Evolutionary conservation across 805 yeast genomes (phyloP).

Genomic region (Wickerhamomyces xylosicus): DNA sequence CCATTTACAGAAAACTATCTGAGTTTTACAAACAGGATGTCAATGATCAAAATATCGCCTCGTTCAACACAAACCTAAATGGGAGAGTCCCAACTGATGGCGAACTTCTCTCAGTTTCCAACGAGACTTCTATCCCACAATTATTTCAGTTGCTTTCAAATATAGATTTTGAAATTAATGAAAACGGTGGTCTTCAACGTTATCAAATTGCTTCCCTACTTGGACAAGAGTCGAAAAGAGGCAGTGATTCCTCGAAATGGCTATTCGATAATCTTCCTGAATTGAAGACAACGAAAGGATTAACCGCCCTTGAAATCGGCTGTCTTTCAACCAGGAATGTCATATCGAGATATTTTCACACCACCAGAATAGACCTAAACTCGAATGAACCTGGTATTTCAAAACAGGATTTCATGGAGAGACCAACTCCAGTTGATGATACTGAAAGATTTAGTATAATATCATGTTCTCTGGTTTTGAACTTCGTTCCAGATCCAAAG

Average conservation of each 20-base stretch:
- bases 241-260: slow-evolving; percentile 86
- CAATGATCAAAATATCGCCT: slow-evolving; percentile 16
- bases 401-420: slow-evolving; percentile 78
- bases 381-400: slow-evolving; percentile 65
- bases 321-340: slow-evolving; percentile 59
- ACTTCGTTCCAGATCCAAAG: slow-evolving; percentile 69
- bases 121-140: slow-evolving; percentile 7
- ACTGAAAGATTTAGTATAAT: slow-evolving; percentile 49
- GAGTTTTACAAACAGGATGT: slow-evolving; percentile 11
- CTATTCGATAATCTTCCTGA: slow-evolving; percentile 63
- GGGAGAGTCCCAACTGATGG: slow-evolving; percentile 9
- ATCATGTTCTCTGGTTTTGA: slow-evolving; percentile 80
- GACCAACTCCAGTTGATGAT: slow-evolving; percentile 43
- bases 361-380: slow-evolving; percentile 65
- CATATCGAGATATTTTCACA: slow-evolving; percentile 32
- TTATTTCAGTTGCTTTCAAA: slow-evolving; percentile 31
- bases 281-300: slow-evolving; percentile 8
- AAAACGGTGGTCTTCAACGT: slow-evolving; percentile 64
- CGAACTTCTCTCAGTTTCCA: slow-evolving; percentile 9
- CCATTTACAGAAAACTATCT: slow-evolving; percentile 26
- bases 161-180: slow-evolving; percentile 51
- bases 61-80: slow-evolving; percentile 4
- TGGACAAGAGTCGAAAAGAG: slow-evolving; percentile 71
- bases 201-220: slow-evolving; percentile 81
- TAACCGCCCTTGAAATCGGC: slow-evolving; percentile 72